These are phyloP conservation scores for Globisporangium polare DNA, from an alignment of 352 stramenopile genomes.

Conservation along the genomic window DNA sequence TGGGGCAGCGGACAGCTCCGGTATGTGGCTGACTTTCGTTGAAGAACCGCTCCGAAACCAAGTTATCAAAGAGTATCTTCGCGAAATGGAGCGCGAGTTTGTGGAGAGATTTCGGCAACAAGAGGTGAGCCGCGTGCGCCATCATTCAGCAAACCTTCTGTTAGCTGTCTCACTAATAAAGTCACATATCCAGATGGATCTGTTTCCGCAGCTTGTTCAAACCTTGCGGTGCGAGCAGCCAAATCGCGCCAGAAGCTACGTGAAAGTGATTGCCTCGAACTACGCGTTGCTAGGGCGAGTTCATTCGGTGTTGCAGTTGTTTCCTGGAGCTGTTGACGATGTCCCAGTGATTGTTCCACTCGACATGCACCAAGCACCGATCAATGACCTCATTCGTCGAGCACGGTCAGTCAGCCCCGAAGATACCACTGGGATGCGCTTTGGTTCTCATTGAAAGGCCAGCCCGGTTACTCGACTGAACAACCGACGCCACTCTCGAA, in stretches of 20 bases:
- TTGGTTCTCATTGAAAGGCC: constrained; percentile 14
- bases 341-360: constrained; percentile 28
- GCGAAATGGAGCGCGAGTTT: constrained; percentile 36
- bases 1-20: neutral
- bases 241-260: constrained; percentile 51
- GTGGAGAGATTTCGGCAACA: constrained; percentile 36
- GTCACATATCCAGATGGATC: constrained; percentile 21
- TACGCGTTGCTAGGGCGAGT: constrained; percentile 42
- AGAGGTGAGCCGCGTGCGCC: constrained; percentile 23
- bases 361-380: constrained; percentile 30
- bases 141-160: neutral
- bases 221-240: constrained; percentile 53
- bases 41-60: constrained; percentile 23
- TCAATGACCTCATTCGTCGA: constrained; percentile 38
- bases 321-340: constrained; percentile 37
- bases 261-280: constrained; percentile 39
- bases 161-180: neutral
- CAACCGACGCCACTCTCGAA: neutral
- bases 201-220: constrained; percentile 63
- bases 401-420: constrained; percentile 19
- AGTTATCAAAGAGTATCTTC: constrained; percentile 40
- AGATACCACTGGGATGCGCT: constrained; percentile 28
- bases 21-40: constrained; percentile 55
- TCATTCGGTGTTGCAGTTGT: constrained; percentile 26
- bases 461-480: too few relatives aligned